These are phyloP conservation scores for Zizania latifolia DNA, from an alignment of 176 grass and related monocot genomes.

Conservation along the genomic window DNA sequence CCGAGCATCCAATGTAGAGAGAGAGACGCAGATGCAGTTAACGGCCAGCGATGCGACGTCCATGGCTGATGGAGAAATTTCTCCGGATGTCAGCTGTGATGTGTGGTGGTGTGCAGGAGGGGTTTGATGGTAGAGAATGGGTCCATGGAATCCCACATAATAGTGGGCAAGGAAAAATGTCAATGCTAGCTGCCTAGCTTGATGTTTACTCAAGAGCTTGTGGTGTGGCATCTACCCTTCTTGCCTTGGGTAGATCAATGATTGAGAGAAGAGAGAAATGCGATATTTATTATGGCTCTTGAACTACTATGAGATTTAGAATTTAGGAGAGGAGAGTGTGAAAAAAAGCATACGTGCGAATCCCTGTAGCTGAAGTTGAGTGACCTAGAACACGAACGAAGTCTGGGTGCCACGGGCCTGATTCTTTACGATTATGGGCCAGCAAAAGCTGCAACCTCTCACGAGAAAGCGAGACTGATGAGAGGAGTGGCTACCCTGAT, in stretches of 20 bases:
- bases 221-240: constrained; percentile 1
- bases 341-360: no score
- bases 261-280: neutral
- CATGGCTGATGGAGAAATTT: neutral
- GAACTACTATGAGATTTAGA: neutral
- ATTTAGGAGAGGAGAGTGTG: no score
- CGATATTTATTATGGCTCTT: no score
- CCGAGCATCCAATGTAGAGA: neutral
- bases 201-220: constrained; percentile 19
- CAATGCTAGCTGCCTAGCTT: no score
- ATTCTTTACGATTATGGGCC: neutral
- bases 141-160: constrained; percentile 16
- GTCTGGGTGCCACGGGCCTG: neutral
- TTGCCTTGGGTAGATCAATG: neutral
- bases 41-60: constrained; percentile 31
- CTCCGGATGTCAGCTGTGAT: neutral
- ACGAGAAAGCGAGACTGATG: neutral
- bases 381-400: no score
- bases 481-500: neutral
- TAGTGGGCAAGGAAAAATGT: neutral
- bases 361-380: neutral
- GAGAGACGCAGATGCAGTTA: neutral
- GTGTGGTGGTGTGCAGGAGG: neutral
- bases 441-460: constrained; percentile 2
- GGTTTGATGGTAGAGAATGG: neutral